Percentiles rank a stretch among this genome's conserved stretches.
Evolutionary conservation across 768 basidiomycete genomes (phyloP).

Genomic region (Xerocomus spinulosus): DNA sequence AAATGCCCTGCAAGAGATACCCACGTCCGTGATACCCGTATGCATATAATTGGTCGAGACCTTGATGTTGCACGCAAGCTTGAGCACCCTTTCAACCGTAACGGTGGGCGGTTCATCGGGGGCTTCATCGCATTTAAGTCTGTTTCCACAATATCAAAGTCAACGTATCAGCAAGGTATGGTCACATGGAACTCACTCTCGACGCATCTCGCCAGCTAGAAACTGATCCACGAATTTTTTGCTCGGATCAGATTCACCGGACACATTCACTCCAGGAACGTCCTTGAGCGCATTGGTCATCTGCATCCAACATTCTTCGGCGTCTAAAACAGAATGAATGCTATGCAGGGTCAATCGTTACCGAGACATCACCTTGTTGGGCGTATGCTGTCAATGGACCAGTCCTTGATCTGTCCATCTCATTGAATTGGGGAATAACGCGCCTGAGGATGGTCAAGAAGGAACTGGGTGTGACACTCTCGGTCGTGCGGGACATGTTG

Average conservation of each 20-base stretch:
- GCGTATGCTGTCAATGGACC: constrained; percentile 52
- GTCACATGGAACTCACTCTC: constrained; percentile 43
- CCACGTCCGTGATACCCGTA: constrained; percentile 75
- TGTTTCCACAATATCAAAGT: constrained; percentile 38
- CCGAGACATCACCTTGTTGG: constrained; percentile 58
- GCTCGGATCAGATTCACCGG: constrained; percentile 28
- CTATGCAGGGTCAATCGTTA: not conserved
- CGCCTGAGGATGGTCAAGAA: constrained; percentile 72
- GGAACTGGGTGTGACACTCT: constrained; percentile 61
- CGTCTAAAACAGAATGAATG: constrained; percentile 48
- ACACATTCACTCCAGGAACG: constrained; percentile 46
- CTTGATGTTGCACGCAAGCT: constrained; percentile 92
- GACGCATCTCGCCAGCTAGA: constrained; percentile 71
- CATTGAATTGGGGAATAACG: constrained; percentile 88
- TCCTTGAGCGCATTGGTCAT: constrained; percentile 69
- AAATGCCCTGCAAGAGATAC: constrained; percentile 15
- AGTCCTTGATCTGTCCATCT: constrained; percentile 48
- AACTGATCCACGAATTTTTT: constrained; percentile 76
- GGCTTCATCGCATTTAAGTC: constrained; percentile 77
- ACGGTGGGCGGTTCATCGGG: constrained; percentile 69
- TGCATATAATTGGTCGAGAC: constrained; percentile 83
- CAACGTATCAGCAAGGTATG: constrained; percentile 10
- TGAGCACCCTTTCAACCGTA: constrained; percentile 68
- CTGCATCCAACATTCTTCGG: constrained; percentile 84
- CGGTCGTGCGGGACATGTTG: constrained; percentile 71